These are phyloP conservation scores for Colletotrichum endophyticum DNA, from an alignment of 2,329 filamentous ascomycete species.

Conservation along the genomic window DNA sequence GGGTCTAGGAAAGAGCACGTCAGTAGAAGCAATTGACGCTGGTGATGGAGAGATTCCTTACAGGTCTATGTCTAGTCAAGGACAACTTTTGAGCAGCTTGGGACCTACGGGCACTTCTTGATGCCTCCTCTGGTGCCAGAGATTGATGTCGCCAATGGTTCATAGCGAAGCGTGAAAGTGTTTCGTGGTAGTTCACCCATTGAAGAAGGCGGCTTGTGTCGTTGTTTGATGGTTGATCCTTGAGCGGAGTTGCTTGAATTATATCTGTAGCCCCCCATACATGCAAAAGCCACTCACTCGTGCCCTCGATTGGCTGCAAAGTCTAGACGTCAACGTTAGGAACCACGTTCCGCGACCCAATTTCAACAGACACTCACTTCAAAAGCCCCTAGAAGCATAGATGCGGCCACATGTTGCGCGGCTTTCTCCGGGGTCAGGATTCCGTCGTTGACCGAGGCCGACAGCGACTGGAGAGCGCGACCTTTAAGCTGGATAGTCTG, in stretches of 20 bases:
- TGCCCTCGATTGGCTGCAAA: background rate
- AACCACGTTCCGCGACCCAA: accelerated
- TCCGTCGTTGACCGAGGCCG: background rate
- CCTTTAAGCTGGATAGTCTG: background rate
- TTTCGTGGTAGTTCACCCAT: slow-evolving; percentile 1
- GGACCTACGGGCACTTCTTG: background rate
- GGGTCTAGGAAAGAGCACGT: background rate
- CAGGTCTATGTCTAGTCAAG: background rate
- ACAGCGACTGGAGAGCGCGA: background rate
- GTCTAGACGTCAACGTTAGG: background rate
- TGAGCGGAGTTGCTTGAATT: background rate
- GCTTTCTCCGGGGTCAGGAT: background rate
- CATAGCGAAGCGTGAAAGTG: background rate
- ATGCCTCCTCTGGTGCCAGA: background rate
- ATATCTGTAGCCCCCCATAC: background rate
- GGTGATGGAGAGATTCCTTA: background rate
- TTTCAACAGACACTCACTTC: background rate
- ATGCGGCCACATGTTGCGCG: background rate
- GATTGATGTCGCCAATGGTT: background rate
- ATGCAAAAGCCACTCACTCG: background rate
- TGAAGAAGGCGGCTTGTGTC: background rate
- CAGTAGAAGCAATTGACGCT: too few relatives aligned
- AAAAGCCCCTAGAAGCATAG: slow-evolving; percentile 1
- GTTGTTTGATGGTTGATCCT: background rate
- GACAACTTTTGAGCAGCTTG: background rate